phyloP scores from a whole-genome alignment of 768 basidiomycete genomes.

The Suillus lakei region DNA sequence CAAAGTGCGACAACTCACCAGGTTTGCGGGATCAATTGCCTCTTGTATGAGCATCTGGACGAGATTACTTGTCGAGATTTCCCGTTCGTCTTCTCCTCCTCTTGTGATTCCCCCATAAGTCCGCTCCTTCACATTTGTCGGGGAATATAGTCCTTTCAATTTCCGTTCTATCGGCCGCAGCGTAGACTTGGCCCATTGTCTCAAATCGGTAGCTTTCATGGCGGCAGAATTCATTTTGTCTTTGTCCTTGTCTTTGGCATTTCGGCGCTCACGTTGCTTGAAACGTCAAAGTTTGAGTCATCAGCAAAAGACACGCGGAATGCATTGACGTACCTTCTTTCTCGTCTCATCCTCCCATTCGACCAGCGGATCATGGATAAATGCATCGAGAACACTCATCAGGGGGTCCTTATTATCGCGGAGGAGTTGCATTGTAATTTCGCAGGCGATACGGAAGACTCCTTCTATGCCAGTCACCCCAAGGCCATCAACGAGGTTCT shows the following conservation, averaged over 20 bases:
- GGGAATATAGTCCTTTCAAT: conserved; percentile 70
- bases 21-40: conserved; percentile 72
- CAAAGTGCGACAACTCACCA: conserved; percentile 49
- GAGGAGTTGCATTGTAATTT: conserved; percentile 86
- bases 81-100: conserved; percentile 36
- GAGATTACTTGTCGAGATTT: conserved; percentile 79
- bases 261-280: neutral
- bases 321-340: conserved; percentile 50
- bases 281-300: conserved; percentile 9
- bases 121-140: conserved; percentile 48
- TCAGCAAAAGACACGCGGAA: neutral
- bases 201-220: conserved; percentile 58
- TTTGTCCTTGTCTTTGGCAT: conserved; percentile 43
- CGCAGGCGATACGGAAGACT: conserved; percentile 88
- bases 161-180: conserved; percentile 85
- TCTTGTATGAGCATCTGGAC: conserved; percentile 93
- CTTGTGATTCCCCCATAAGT: conserved; percentile 27
- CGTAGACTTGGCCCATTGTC: conserved; percentile 72
- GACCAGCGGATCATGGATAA: conserved; percentile 94
- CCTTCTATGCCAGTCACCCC: conserved; percentile 96
- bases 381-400: conserved; percentile 95
- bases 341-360: conserved; percentile 92
- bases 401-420: conserved; percentile 91
- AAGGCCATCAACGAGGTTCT: conserved; percentile 89
- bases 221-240: conserved; percentile 21